Evolutionary conservation across 2,329 filamentous ascomycete species (phyloP), one percentile per base, ranked within the genome.

Genomic region (Sporothrix brasiliensis): DNA sequence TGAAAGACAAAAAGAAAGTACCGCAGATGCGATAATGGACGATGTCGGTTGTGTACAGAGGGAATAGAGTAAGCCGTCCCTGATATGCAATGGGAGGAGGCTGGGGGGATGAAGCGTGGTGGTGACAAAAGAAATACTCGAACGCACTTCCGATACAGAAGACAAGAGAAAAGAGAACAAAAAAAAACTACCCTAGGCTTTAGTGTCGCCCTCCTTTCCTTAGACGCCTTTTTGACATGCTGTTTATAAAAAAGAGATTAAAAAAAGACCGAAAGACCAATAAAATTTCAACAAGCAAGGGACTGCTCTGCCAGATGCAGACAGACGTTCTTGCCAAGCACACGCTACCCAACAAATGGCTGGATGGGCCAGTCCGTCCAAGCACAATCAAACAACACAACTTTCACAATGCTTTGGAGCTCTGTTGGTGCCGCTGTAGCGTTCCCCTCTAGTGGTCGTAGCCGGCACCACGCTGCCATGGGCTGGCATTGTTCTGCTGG

Each of bases 391-490:
- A 19, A 50, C 16, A 50, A 19, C 19, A 50, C 7, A 9, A 21
- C 3, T 4, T 10, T 50, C 9, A 21, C 19, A 9, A 21, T 50
- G 49, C 49, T 10, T 19, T 21, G 16, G 49, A n/a, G 19, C 49
- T n/a, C 19, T n/a, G 41, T 47, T 30, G 24, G 52, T 54, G 21
- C 52, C 11, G 27, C 24, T 5, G 4, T 2, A 16, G 3, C 41
- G 3, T 13, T 16, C 41, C 11, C 77, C 13, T 72, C 71, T 74
- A 74, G 67, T 75, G 71, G 61, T 87, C 85, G 76, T 87, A 87
- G 73, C 85, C 85, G 69, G 85, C 85, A 75, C 85, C 85, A 74
- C 84, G 83, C 79, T 87, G 84, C 85, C 85, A 87, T 73, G 84
- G 84, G 78, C 84, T 86, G 74, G 73, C 73, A 61, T 73, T 74